Percentiles rank a stretch among this genome's conserved stretches.
Conservation (phyloP, 106 monocot genomes). For the Dioscorea zingiberensis region DNA sequence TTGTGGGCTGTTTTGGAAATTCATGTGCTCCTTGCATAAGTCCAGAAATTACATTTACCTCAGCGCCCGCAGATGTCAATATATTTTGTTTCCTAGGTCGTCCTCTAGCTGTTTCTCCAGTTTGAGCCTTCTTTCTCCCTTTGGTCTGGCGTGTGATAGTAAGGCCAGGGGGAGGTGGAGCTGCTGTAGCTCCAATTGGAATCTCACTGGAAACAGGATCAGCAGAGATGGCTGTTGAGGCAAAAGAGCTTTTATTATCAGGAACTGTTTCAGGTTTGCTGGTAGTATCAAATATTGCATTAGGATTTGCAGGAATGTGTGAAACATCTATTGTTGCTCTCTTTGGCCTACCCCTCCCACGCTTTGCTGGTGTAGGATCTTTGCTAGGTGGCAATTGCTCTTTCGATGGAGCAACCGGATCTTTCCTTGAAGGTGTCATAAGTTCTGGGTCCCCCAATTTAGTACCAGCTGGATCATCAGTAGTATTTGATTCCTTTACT, state of each 20-base stretch:
- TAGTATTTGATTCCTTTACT: slow-evolving; percentile 6
- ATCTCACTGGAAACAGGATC: slow-evolving; percentile 7
- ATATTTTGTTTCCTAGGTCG: slow-evolving; percentile 46
- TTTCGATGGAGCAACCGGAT: slow-evolving; percentile 6
- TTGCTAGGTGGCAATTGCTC: slow-evolving; percentile 21
- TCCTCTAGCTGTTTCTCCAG: slow-evolving; percentile 46
- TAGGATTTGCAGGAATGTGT: slow-evolving; percentile 8
- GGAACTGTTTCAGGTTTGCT: slow-evolving; percentile 20
- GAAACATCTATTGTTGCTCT: slow-evolving; percentile 28
- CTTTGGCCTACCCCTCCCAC: slow-evolving; percentile 91
- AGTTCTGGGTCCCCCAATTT: slow-evolving; percentile 21
- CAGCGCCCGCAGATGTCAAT: slow-evolving; percentile 17
- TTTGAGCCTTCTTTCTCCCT: slow-evolving; percentile 26
- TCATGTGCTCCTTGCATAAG: slow-evolving; percentile 13
- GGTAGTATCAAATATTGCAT: slow-evolving; percentile 11
- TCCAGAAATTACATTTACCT: slow-evolving; percentile 8
- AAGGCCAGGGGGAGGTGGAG: slow-evolving; percentile 5
- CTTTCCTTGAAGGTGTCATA: slow-evolving; percentile 5
- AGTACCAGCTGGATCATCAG: slow-evolving; percentile 23
- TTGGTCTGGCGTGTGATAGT: slow-evolving; percentile 15
- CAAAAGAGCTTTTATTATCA: slow-evolving; percentile 14
- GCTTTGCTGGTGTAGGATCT: slow-evolving; percentile 41
- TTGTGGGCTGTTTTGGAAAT: slow-evolving; percentile 3
- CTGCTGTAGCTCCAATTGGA: slow-evolving; percentile 6
- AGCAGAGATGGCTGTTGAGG: neutral